Conservation (phyloP, 345 rosid species). For the Populus simonii region DNA sequence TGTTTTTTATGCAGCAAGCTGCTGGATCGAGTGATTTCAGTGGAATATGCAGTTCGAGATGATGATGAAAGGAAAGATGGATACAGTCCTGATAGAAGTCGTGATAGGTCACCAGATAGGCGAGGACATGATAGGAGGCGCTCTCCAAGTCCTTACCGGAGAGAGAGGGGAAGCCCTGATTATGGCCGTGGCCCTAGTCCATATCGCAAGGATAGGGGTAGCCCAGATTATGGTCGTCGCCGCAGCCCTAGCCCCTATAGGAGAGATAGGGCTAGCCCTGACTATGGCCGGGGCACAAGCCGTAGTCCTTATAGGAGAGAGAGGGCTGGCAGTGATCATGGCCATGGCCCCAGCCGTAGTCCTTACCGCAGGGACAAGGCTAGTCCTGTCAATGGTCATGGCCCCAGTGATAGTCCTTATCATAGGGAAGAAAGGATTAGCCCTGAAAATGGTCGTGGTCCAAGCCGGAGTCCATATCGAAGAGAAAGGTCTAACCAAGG, state of each 20-base stretch:
- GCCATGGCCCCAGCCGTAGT: conserved; percentile 48
- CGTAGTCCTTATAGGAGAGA: conserved; percentile 44
- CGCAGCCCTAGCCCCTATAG: conserved; percentile 54
- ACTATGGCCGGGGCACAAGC: conserved; percentile 44
- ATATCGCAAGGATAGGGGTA: conserved; percentile 54
- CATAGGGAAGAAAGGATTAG: conserved; percentile 31
- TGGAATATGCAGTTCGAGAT: conserved; percentile 90
- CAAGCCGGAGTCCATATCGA: conserved; percentile 34
- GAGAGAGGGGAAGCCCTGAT: conserved; percentile 91
- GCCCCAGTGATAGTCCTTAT: conserved; percentile 52
- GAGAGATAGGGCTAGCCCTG: conserved; percentile 62
- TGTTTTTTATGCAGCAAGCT: conserved; percentile 58
- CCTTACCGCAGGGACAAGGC: conserved; percentile 55
- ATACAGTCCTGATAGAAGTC: conserved; percentile 65
- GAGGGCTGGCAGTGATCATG: conserved; percentile 38
- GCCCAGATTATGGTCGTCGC: conserved; percentile 78
- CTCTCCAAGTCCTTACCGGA: conserved; percentile 77
- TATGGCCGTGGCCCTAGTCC: conserved; percentile 75
- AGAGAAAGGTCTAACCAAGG: conserved; percentile 35
- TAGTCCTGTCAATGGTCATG: conserved; percentile 46
- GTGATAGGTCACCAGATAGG: conserved; percentile 74
- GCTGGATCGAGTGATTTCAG: conserved; percentile 81
- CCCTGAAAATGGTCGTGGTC: conserved; percentile 23
- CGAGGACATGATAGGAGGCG: conserved; percentile 56
- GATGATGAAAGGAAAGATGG: conserved; percentile 73